phyloP scores from a whole-genome alignment of 768 basidiomycete genomes.

The Suillus weaverae region DNA sequence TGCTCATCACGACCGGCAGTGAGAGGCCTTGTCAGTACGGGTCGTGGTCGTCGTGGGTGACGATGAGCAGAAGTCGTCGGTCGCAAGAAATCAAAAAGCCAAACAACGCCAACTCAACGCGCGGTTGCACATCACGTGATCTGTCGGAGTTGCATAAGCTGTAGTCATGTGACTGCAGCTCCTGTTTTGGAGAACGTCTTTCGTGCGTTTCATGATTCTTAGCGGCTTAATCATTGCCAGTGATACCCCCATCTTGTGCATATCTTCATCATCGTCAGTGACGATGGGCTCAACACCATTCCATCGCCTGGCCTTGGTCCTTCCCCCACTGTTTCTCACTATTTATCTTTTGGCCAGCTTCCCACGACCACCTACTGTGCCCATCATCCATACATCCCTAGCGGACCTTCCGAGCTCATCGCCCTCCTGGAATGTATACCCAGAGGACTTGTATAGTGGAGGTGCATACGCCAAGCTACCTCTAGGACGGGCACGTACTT shows the following conservation, averaged over 20 bases:
- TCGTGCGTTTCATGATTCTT: not conserved
- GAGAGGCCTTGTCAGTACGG: constrained; percentile 6
- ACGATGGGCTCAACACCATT: constrained; percentile 15
- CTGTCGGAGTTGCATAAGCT: constrained; percentile 20
- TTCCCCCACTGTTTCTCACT: constrained; percentile 60
- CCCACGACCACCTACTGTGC: constrained; percentile 55
- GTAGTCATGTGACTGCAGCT: constrained; percentile 24
- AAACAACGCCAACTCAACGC: constrained; percentile 41
- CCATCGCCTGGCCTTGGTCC: constrained; percentile 38
- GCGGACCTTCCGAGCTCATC: constrained; percentile 55
- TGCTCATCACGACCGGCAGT: constrained; percentile 25
- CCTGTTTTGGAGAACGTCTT: not conserved
- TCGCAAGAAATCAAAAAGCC: constrained; percentile 31
- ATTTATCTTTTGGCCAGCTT: constrained; percentile 66
- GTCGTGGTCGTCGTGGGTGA: constrained; percentile 11
- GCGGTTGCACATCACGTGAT: constrained; percentile 34
- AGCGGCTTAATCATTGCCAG: not conserved
- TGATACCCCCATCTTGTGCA: constrained; percentile 3
- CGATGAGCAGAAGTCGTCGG: constrained; percentile 14
- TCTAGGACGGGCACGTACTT: constrained; percentile 55
- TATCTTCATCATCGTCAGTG: constrained; percentile 3
- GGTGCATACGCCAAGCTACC: constrained; percentile 67
- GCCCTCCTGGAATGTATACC: constrained; percentile 70
- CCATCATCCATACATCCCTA: constrained; percentile 56
- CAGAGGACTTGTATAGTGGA: constrained; percentile 61